Conservation (phyloP, 2,329 filamentous ascomycete genomes). For the Corniculantispora saksenae region DNA sequence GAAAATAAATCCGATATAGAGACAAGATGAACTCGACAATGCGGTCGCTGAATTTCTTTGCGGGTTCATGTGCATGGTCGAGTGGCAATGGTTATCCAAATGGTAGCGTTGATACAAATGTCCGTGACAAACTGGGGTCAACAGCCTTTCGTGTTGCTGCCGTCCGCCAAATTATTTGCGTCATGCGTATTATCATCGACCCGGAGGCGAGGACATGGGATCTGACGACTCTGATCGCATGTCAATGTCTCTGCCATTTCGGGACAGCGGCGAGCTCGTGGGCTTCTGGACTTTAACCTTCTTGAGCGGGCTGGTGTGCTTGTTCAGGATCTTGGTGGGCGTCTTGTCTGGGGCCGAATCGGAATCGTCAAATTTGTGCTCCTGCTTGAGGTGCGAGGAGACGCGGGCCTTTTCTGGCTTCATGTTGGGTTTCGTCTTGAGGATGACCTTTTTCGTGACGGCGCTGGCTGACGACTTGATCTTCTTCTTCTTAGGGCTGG, state of each 20-base stretch:
- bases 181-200: conserved; percentile 15
- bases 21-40: not conserved
- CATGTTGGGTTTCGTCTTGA: conserved; percentile 52
- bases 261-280: conserved; percentile 50
- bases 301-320: conserved; percentile 42
- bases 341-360: conserved; percentile 29
- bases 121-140: too few species aligned
- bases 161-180: too few species aligned
- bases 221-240: conserved; percentile 59
- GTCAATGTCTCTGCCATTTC: conserved; percentile 51
- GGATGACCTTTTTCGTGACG: conserved; percentile 54
- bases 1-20: conserved; percentile 1
- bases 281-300: conserved; percentile 50
- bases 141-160: too few species aligned
- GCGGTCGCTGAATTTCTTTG: not conserved
- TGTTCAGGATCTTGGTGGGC: conserved; percentile 37
- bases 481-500: conserved; percentile 60
- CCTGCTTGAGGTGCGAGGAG: conserved; percentile 51
- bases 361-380: conserved; percentile 42
- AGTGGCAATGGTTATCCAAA: conserved; percentile 17
- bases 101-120: conserved; percentile 9
- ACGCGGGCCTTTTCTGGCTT: conserved; percentile 60
- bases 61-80: not conserved
- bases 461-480: conserved; percentile 43
- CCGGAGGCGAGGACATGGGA: conserved; percentile 55